Base-by-base conservation (phyloP, 345 rosid species). In the Aegle marmelos region DNA sequence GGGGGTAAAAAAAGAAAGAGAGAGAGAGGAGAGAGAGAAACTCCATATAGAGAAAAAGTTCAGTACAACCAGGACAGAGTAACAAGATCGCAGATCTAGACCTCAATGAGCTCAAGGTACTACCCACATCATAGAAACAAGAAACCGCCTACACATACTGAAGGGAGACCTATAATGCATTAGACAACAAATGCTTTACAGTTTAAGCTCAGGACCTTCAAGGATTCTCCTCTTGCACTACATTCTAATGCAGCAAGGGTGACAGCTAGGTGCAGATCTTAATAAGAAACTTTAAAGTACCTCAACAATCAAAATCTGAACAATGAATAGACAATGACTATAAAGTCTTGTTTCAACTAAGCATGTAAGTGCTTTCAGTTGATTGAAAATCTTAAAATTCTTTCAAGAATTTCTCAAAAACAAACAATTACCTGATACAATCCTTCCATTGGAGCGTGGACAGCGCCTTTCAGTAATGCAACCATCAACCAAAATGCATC, bases 391-490 rank as follows among this genome's bases (percentile, higher is more conserved):
- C 54, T 73, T 4, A 27, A 7, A n/a, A 60, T 60, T 7, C 7
- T 54, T 24, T 16, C 39, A 64, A 60, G 53, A 39, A 58, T 54
- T 57, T 80, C 64, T 72, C 54, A 5, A 30, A 76, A 76, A 28
- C 30, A 63, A 73, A 61, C 48, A 79, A 58, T 79, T 79, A 94
- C 99, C 94, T 89, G 93, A 85, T 92, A 96, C 79, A 96, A 81
- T 82, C 99, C 99, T 87, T 94, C 98, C 95, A 94, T 92, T 33
- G 99, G 99, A 70, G 99, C 90, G 83, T 92, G 99, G 68, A 94
- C 97, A 53, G 97, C 95, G 81, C 99, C 99, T 86, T 96, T 94
- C 68, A 96, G 88, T 79, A 96, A 87, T 50, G 99, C 99, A 81
- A 96, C 98, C 85, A 94, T 82, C 81, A 96, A 82, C 99, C 99